Base-by-base conservation (phyloP, 2,329 filamentous ascomycete genomes). In the Fusarium goolgardi region DNA sequence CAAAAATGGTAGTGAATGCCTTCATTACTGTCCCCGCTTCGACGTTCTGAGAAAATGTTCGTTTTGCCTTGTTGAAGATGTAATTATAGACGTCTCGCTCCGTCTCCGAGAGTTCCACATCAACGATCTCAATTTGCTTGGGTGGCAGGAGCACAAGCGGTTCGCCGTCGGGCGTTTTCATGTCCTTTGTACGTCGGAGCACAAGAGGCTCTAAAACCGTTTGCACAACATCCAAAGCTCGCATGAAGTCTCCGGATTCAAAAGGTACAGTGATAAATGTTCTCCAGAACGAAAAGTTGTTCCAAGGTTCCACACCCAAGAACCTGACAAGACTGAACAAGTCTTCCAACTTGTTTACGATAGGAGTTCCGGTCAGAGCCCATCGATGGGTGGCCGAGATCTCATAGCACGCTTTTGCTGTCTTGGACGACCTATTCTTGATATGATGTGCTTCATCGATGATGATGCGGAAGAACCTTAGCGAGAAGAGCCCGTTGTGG, bases 231-330 rank as follows among this genome's bases (percentile, higher is more conserved):
- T 98, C 96, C 10, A 99, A 84, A 1, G 96, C 96, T 6, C 94
- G 90, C 71, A 97, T 88, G 75, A 97, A 97, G 67, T 99, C 92
- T 70, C 96, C 96, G 0, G 93, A 95, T 78, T 99, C 96, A 69
- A 99, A 99, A 0, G 96, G 96, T 2, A 97, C 90, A 0, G 96
- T 99, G 75, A 99, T 98, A 77, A 99, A 99, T 0, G 96, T 98
- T 76, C 94, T 94, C 96, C 96, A 99, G 80, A 97, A 99, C 0
- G 94, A 97, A 78, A 99, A 99, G 77, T 98, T 98, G 74, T 91
- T 96, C 96, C 96, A 99, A 0, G 96, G 96, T 76, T 98, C 95
- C 6, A 99, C 96, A 58, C 93, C 90, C 13, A 99, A 82, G 79
- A 98, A 99, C 5, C 93, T 89, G 15, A 98, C 93, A 37, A 99